Percentiles rank a stretch among this genome's conserved stretches.
These are phyloP conservation scores for Cystobasidium onofrii DNA, from an alignment of 768 basidiomycete genomes.

Conservation along the genomic window DNA sequence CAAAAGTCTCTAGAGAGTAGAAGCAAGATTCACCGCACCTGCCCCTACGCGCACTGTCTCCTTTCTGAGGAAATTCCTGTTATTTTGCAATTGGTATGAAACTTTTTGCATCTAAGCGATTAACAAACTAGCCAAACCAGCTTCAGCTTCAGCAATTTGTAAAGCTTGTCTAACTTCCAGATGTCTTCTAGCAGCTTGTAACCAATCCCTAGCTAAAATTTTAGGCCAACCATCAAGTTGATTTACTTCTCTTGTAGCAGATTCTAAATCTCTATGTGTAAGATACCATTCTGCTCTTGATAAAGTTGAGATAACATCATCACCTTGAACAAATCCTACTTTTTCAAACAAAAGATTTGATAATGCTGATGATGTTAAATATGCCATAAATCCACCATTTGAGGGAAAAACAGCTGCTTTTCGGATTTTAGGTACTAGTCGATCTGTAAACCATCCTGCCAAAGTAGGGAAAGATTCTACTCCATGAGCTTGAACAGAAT, in stretches of 20 bases:
- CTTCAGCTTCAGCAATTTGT: constrained; percentile 78
- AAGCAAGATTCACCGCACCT: no score
- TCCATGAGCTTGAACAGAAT: constrained; percentile 43
- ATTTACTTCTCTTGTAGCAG: constrained; percentile 80
- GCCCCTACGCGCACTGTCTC: no score
- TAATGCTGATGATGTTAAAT: constrained; percentile 69
- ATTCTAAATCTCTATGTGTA: constrained; percentile 83
- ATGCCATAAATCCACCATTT: constrained; percentile 77
- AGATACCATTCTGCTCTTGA: constrained; percentile 81
- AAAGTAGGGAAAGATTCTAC: constrained; percentile 85
- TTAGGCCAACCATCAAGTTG: constrained; percentile 63
- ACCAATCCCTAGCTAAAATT: constrained; percentile 65
- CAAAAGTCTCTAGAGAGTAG: no score
- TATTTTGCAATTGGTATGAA: no score
- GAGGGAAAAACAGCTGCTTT: constrained; percentile 90
- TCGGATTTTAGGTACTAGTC: constrained; percentile 72
- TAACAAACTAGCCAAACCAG: constrained; percentile 55
- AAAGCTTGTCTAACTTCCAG: constrained; percentile 87
- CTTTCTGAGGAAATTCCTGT: no score
- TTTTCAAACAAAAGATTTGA: constrained; percentile 70
- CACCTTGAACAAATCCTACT: constrained; percentile 65
- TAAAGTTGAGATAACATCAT: constrained; percentile 76
- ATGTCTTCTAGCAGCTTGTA: constrained; percentile 74
- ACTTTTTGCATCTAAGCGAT: not conserved
- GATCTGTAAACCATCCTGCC: constrained; percentile 76